Evolutionary conservation across 2,329 filamentous ascomycete genomes (phyloP), one percentile per base, ranked within the genome.

Genomic region (Claviceps sp.): DNA sequence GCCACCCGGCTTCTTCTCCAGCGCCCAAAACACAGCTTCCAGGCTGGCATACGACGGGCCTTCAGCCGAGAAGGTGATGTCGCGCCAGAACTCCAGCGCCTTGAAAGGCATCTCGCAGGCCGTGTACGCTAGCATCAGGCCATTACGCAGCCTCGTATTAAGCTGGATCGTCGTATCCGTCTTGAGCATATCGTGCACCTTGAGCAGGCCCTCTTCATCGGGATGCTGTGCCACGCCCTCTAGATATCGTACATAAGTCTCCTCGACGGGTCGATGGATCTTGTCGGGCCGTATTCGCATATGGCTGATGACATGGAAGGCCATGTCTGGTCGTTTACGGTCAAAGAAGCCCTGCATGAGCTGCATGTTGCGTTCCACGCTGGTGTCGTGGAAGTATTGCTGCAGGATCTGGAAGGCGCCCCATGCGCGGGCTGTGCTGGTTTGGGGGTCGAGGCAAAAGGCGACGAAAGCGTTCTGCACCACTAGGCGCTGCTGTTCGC

Each of bases 111-210:
- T 74, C 6, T 79, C 85, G 60, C 82, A 86, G 1, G 80, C 77
- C 1, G 82, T 80, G 63, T 95, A 91, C 0, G 88, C 90, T 13
- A 93, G 74, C 82, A 98, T 95, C 48, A 97, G 72, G 0, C 85
- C 82, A 60, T 95, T 97, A 59, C 85, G 81, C 2, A 97, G 73
- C 52, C 73, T 74, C 0, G 91, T 97, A 59, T 78, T 82, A 4
- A 84, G 76, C 59, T 90, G 82, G 40, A 97, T 76, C 43, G 80
- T 78, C n/a, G 83, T 77, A 65, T 98, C 93, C 65, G 96, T 83
- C 70, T 95, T 97, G 58, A 96, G 75, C 80, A 95, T 91, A 64
- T 96, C 95, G 70, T 95, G 86, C 2, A 95, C 79, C 56, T 85
- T 80, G 54, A 82, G 80, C 19, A 96, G 70, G 43, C 81, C 82